A percentile compares a stretch with the other conserved stretches of the same genome.
Evolutionary conservation across 176 grass and related monocot species (phyloP).

Genomic region (Urochloa ruziziensis): DNA sequence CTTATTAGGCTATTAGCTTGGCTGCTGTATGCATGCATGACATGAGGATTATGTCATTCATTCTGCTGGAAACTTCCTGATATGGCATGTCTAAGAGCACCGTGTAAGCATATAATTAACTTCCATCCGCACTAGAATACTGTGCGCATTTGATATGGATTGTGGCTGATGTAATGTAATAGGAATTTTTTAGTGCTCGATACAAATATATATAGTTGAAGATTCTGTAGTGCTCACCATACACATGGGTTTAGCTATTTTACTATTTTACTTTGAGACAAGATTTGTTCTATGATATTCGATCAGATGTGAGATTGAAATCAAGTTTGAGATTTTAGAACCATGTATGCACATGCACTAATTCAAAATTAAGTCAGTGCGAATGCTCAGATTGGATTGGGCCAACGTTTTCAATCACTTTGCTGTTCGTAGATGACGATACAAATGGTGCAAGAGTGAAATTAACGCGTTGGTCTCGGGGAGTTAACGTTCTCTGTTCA

Average conservation of each 20-base stretch:
- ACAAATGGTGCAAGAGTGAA: not conserved
- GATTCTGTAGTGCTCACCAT: not conserved
- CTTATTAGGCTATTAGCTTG: not conserved
- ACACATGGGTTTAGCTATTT: not conserved
- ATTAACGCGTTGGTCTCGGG: not conserved
- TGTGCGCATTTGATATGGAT: not conserved
- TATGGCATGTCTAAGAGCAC: not conserved
- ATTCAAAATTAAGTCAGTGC: not conserved
- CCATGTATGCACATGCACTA: not conserved
- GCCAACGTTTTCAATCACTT: not conserved
- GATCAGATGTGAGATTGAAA: too few species aligned
- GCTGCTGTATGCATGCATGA: not conserved
- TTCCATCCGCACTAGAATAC: not conserved
- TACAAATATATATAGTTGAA: not conserved
- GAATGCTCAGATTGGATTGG: not conserved
- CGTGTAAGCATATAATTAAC: not conserved
- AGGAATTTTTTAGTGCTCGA: not conserved
- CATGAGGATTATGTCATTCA: conserved; percentile 20
- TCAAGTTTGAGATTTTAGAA: too few species aligned
- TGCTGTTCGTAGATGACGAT: not conserved
- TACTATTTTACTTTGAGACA: too few species aligned
- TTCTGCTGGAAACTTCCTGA: not conserved
- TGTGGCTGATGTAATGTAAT: not conserved
- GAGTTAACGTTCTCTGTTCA: not conserved
- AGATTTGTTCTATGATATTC: too few species aligned